Base-by-base conservation (phyloP, 192 early-diverging fungal species). In the Coemansia sp. region DNA sequence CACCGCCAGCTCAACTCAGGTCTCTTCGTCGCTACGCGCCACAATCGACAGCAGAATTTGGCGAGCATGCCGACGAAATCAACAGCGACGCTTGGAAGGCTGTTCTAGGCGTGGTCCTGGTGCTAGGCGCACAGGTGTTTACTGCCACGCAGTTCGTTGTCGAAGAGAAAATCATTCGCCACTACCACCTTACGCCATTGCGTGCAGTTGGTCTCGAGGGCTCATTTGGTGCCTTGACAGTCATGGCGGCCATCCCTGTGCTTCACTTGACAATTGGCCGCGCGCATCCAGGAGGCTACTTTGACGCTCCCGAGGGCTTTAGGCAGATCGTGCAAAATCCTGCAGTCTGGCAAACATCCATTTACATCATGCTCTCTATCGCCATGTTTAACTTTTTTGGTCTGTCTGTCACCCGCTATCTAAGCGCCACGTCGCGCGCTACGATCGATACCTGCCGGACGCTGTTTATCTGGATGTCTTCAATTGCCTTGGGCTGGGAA, bases 381-480 rank as follows among this genome's bases (percentile, higher is more conserved):
- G 93, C 94, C n/a, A 90, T 92, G 46, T 97, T 97, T 87, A 97
- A 99, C 82, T 97, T 91, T 85, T 96, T 94, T 76, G 97, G 97
- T 6, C 87, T 99, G 25, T 89, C 89, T 3, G 94, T 99, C 27
- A 99, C 97, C 3, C 85, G 88, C 39, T 90, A 83, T 38, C 83
- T 98, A 48, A 91, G 88, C 36, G 95, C 97, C 45, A 99, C 97
- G 3, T 87, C 92, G 19, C 85, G 97, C n/a, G 90, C 89, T 10
- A 99, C 95, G 0, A 97, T 99, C 60, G 97, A 99, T 67, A 95
- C 95, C 11, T 94, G 93, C 88, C 86, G 96, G 50, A 99, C 95
- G 6, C 79, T 98, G 58, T 96, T 98, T 69, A 96, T 99, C 67
- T 99, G 97, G 97, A 90, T 92, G 82, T 87, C 93, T 58, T 91